phyloP scores from a whole-genome alignment of 305 asterid genomes.

The Coffea humblotiana region DNA sequence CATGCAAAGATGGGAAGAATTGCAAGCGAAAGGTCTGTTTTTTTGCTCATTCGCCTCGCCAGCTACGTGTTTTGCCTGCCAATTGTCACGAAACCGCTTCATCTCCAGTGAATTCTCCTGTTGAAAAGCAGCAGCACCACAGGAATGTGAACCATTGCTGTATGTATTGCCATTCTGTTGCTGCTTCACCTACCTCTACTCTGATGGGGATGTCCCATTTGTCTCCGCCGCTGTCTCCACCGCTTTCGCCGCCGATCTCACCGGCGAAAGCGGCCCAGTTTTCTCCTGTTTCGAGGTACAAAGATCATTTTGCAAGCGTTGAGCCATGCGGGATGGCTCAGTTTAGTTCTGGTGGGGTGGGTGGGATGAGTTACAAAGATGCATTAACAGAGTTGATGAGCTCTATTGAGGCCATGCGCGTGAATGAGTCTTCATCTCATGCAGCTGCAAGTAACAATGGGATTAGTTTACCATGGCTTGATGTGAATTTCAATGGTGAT shows the following conservation, averaged over 20 bases:
- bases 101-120: constrained; percentile 24
- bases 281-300: constrained; percentile 29
- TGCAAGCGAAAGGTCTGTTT: constrained; percentile 80
- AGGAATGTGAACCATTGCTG: constrained; percentile 45
- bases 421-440: constrained; percentile 21
- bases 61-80: constrained; percentile 66
- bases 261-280: constrained; percentile 33
- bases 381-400: constrained; percentile 59
- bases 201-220: constrained; percentile 44
- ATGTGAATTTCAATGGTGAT: constrained; percentile 44
- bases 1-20: constrained; percentile 79
- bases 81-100: constrained; percentile 17
- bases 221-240: constrained; percentile 37
- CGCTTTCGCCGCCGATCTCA: constrained; percentile 48
- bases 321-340: constrained; percentile 26
- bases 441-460: constrained; percentile 6
- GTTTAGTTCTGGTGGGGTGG: constrained; percentile 1
- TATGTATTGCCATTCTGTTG: constrained; percentile 48
- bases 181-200: constrained; percentile 63
- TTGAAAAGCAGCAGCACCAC: constrained; percentile 22
- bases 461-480: constrained; percentile 37
- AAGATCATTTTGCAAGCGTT: constrained; percentile 23
- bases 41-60: constrained; percentile 68
- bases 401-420: constrained; percentile 60
- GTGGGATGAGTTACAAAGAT: constrained; percentile 44